Evolutionary conservation across 768 basidiomycete genomes (phyloP).

Genomic region (Pholiota conissans): DNA sequence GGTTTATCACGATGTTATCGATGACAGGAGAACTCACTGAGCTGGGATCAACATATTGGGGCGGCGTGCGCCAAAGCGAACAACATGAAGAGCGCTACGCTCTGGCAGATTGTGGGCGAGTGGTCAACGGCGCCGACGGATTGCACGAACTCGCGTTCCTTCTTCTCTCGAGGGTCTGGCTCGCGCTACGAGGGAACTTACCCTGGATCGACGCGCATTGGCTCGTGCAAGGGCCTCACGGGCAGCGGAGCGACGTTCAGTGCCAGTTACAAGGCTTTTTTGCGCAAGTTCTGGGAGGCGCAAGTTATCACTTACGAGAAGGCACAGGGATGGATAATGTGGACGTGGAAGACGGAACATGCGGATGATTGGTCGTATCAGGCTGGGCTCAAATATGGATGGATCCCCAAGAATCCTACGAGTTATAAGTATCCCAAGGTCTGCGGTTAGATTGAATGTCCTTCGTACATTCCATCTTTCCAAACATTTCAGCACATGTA

Average conservation of each 20-base stretch:
- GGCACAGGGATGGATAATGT: conserved; percentile 73
- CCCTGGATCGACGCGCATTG: conserved; percentile 58
- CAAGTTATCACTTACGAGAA: conserved; percentile 76
- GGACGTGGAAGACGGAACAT: conserved; percentile 81
- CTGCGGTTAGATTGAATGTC: conserved; percentile 3
- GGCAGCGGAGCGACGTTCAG: conserved; percentile 71
- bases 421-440: conserved; percentile 43
- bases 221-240: conserved; percentile 69
- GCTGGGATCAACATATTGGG: conserved; percentile 52
- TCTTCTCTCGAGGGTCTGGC: conserved; percentile 77
- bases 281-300: conserved; percentile 81
- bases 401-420: conserved; percentile 70
- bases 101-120: conserved; percentile 87
- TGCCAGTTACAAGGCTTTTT: conserved; percentile 71
- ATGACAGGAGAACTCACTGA: conserved; percentile 33
- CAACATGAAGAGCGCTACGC: conserved; percentile 48
- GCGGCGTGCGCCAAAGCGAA: conserved; percentile 49
- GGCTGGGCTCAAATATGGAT: conserved; percentile 73
- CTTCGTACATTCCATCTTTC: background rate
- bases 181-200: conserved; percentile 64
- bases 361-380: conserved; percentile 92
- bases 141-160: conserved; percentile 60
- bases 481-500: no score
- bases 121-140: conserved; percentile 78
- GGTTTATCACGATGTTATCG: no score